phyloP scores from a whole-genome alignment of 116 monocot genomes.

The Cymodocea nodosa region DNA sequence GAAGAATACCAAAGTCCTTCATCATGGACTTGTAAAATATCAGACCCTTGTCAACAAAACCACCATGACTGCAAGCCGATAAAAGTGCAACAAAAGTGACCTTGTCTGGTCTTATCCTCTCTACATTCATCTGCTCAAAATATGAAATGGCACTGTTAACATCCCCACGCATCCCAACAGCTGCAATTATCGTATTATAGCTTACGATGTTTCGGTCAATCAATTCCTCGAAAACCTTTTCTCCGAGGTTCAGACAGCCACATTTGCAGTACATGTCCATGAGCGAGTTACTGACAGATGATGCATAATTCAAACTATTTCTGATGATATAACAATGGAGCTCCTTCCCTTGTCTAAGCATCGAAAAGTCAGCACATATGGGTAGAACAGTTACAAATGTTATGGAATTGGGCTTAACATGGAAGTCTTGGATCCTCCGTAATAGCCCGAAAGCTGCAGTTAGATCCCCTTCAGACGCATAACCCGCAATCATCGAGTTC shows the following conservation, averaged over 20 bases:
- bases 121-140: conserved; percentile 27
- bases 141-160: conserved; percentile 20
- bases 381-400: conserved; percentile 44
- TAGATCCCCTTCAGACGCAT: conserved; percentile 19
- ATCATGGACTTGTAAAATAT: conserved; percentile 33
- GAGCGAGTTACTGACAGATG: conserved; percentile 46
- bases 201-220: conserved; percentile 29
- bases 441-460: conserved; percentile 21
- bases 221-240: conserved; percentile 24
- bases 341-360: conserved; percentile 49
- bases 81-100: conserved; percentile 44
- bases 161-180: conserved; percentile 41
- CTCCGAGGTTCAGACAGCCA: conserved; percentile 26
- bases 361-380: conserved; percentile 29
- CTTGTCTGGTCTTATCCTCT: conserved; percentile 26
- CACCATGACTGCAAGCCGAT: conserved; percentile 47
- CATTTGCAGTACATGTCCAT: conserved; percentile 71
- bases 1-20: conserved; percentile 22
- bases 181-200: conserved; percentile 44
- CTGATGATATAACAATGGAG: conserved; percentile 28
- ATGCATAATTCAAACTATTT: conserved; percentile 8
- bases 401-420: conserved; percentile 25
- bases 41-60: conserved; percentile 25
- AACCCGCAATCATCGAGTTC: conserved; percentile 55
- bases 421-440: conserved; percentile 6